Evolutionary conservation across 768 basidiomycete species (phyloP).

Genomic region (Wakefieldia striispora): DNA sequence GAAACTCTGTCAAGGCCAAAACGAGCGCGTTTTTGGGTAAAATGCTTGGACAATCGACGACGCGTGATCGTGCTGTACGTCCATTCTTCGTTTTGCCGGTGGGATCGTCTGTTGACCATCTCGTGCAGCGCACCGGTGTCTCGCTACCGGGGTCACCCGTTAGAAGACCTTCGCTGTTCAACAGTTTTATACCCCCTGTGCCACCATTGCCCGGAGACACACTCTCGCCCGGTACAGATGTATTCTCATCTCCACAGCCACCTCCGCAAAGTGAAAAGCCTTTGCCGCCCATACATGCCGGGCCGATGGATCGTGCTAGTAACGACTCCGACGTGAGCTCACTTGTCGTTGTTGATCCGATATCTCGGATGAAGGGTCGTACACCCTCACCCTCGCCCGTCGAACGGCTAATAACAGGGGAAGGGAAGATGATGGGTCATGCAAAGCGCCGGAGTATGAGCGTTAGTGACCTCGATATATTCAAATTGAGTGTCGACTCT

Average conservation of each 20-base stretch:
- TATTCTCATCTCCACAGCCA: slow-evolving; percentile 39
- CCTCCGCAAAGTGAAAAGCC: slow-evolving; percentile 51
- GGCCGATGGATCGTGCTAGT: slow-evolving; percentile 34
- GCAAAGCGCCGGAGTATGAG: slow-evolving; percentile 72
- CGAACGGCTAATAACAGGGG: slow-evolving; percentile 23
- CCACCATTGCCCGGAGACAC: slow-evolving; percentile 48
- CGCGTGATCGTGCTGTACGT: slow-evolving; percentile 69
- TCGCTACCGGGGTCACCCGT: slow-evolving; percentile 29
- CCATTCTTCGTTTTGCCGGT: slow-evolving; percentile 2
- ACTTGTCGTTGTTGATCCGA: slow-evolving; percentile 54
- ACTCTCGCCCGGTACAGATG: slow-evolving; percentile 50
- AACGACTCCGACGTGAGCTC: slow-evolving; percentile 52
- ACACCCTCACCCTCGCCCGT: slow-evolving; percentile 32
- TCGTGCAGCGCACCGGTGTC: slow-evolving; percentile 54
- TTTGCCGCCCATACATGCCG: slow-evolving; percentile 54
- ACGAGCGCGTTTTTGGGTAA: slow-evolving; percentile 81
- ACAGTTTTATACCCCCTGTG: slow-evolving; percentile 39
- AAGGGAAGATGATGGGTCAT: slow-evolving; percentile 29
- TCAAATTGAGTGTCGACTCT: slow-evolving; percentile 40
- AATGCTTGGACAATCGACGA: slow-evolving; percentile 66
- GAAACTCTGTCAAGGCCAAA: slow-evolving; percentile 69
- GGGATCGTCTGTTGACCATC: slow-evolving; percentile 13
- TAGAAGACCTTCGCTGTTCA: slow-evolving; percentile 32
- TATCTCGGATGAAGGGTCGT: slow-evolving; percentile 38
- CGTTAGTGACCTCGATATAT: slow-evolving; percentile 61